Evolutionary conservation across 176 grass and related monocot species (phyloP).

Genomic region (Aegilops speltoides): DNA sequence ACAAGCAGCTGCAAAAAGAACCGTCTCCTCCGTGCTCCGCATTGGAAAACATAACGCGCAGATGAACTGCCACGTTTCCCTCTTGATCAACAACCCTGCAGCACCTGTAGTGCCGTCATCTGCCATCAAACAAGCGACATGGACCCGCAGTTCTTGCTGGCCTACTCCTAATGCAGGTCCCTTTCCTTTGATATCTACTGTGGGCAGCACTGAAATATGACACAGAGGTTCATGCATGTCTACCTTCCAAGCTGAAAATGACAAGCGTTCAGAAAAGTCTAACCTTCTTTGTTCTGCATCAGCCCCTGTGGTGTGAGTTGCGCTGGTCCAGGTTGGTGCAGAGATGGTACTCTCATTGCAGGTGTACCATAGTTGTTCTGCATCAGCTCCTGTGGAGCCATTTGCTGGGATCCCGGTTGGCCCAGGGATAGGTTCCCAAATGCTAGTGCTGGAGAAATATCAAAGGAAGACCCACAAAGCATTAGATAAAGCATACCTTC

Average conservation of each 20-base stretch:
- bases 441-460: neutral
- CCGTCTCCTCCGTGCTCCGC: neutral
- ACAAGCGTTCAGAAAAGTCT: neutral
- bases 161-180: neutral
- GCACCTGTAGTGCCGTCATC: neutral
- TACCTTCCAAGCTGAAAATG: neutral
- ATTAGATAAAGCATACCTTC: constrained; percentile 1
- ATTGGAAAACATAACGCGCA: constrained; percentile 10
- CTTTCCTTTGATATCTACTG: constrained; percentile 13
- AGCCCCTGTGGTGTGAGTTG: neutral
- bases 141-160: neutral
- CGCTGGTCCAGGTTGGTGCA: neutral
- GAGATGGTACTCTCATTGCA: neutral
- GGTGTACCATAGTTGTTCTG: neutral
- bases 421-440: neutral
- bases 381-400: neutral
- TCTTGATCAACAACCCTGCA: constrained; percentile 8
- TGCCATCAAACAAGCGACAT: neutral
- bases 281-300: neutral
- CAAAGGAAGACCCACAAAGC: neutral
- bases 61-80: neutral
- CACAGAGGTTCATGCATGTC: neutral
- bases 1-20: constrained; percentile 25
- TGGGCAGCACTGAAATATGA: neutral
- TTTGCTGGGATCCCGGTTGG: neutral